Base-by-base conservation (phyloP, 192 early-diverging fungal species). In the Phlyctochytrium bullatum region DNA sequence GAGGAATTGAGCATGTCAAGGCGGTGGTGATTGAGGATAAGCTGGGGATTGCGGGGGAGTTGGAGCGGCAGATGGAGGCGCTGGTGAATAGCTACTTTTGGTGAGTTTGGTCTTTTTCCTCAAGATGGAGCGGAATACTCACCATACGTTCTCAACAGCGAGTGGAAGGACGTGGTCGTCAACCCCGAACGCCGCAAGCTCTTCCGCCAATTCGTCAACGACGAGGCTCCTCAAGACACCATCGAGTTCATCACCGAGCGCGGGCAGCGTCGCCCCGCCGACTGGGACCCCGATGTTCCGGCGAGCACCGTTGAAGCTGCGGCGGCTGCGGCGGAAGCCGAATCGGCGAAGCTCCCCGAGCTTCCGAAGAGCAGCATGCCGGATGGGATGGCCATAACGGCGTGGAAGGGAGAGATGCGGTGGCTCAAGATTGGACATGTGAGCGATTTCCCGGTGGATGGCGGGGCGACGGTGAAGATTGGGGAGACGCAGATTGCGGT, bases 401-500 rank as follows among this genome's bases (percentile, higher is more conserved):
- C n/a, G n/a, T 62, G 61, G 61, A 62, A 62, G 24, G 24, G 25
- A 16, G 61, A 62, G 24, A 62, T 62, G 61, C 16, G n/a, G 34
- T 62, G 34, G 32, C 6, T 20, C 3, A 33, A 73, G 40, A 34
- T 52, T 52, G 33, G 67, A 10, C 30, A 34, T 35, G 69, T 70
- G 70, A 29, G 24, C 40, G 65, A 73, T 33, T 88, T 86, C 63
- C 80, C 71, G 34, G 33, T 30, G 20, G 83, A 86, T 28, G 62
- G 68, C 31, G 86, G 88, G 23, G 70, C 76, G 2, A 72, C 78
- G 27, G 63, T 90, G 47, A 83, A 83, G 34, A 67, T 76, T 60
- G 88, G 88, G 29, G 80, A 89, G 36, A 77, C 76, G 14, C 88
- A 91, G 68, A 74, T 89, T 10, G 89, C 88, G 0, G 74, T 89